Evolutionary conservation across 2,329 filamentous ascomycete species (phyloP).

Genomic region (Leptoxyphium fumago): DNA sequence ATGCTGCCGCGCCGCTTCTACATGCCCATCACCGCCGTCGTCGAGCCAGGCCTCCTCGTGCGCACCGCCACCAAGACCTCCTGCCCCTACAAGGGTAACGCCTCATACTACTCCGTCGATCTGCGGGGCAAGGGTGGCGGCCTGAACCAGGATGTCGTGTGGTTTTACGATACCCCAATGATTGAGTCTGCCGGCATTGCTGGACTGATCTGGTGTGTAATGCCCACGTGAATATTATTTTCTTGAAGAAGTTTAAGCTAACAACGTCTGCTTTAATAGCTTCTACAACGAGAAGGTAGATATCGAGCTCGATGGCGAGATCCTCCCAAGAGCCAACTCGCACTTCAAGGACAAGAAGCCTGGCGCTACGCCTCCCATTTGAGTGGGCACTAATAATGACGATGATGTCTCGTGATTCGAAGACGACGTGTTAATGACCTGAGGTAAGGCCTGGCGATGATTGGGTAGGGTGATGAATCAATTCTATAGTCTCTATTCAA

Average conservation of each 20-base stretch:
- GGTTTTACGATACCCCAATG: slow-evolving; percentile 47
- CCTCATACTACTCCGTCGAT: slow-evolving; percentile 45
- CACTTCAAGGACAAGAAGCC: slow-evolving; percentile 9
- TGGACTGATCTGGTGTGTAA: slow-evolving; percentile 20
- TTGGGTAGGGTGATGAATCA: no score
- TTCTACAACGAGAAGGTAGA: slow-evolving; percentile 59
- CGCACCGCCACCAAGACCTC: slow-evolving; percentile 39
- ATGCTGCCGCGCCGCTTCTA: slow-evolving; percentile 45
- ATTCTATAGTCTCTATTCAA: no score
- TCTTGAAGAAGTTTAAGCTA: slow-evolving; percentile 18
- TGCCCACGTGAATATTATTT: no score
- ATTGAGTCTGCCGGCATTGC: slow-evolving; percentile 41
- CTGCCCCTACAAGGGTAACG: slow-evolving; percentile 55
- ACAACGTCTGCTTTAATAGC: slow-evolving; percentile 23
- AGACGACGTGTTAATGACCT: no score
- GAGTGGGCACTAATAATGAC: no score
- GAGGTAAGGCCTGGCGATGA: no score
- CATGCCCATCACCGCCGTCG: slow-evolving; percentile 37
- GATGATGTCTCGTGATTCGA: no score
- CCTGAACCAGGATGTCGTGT: slow-evolving; percentile 38
- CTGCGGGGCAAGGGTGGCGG: slow-evolving; percentile 25
- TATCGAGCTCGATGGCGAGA: slow-evolving; percentile 35
- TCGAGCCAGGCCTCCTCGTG: slow-evolving; percentile 29
- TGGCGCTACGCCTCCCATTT: not conserved
- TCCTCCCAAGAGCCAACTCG: slow-evolving; percentile 17